Percentiles rank a stretch among this genome's conserved stretches.
Evolutionary conservation across 495 filamentous ascomycete genomes (phyloP).

Genomic region (Aspergillus sclerotioniger): DNA sequence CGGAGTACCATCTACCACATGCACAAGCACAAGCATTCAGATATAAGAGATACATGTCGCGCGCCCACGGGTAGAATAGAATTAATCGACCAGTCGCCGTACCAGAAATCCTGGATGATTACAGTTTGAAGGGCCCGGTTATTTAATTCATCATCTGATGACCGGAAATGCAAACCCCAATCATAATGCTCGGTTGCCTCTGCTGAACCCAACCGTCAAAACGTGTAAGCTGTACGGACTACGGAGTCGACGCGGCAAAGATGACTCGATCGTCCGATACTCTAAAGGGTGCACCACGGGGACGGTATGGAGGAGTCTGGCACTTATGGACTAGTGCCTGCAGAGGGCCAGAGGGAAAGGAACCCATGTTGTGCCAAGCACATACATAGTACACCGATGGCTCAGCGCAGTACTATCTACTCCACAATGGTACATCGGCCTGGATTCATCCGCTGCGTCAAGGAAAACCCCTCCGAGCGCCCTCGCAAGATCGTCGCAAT

Average conservation of each 20-base stretch:
- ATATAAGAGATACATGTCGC: not conserved
- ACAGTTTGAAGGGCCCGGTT: not conserved
- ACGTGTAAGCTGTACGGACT: not conserved
- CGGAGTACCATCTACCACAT: too few relatives aligned
- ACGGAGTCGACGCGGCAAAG: not conserved
- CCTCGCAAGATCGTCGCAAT: not conserved
- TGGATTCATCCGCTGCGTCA: too few relatives aligned
- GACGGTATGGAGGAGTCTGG: not conserved
- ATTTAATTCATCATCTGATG: constrained; percentile 6
- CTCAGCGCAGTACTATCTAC: not conserved
- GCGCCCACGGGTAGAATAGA: not conserved
- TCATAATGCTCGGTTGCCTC: not conserved
- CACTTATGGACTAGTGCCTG: not conserved
- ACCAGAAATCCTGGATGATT: not conserved
- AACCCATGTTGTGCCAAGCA: not conserved
- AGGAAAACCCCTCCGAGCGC: too few relatives aligned
- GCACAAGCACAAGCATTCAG: not conserved
- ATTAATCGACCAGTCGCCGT: not conserved
- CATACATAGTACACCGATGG: not conserved
- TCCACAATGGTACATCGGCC: too few relatives aligned
- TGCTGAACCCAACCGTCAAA: not conserved
- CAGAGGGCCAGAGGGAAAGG: not conserved
- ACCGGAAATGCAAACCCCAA: not conserved
- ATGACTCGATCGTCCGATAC: constrained; percentile 4
- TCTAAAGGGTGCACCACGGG: not conserved